These are phyloP conservation scores for Galeopsis tetrahit DNA, from an alignment of 257 asterid species.

Conservation along the genomic window DNA sequence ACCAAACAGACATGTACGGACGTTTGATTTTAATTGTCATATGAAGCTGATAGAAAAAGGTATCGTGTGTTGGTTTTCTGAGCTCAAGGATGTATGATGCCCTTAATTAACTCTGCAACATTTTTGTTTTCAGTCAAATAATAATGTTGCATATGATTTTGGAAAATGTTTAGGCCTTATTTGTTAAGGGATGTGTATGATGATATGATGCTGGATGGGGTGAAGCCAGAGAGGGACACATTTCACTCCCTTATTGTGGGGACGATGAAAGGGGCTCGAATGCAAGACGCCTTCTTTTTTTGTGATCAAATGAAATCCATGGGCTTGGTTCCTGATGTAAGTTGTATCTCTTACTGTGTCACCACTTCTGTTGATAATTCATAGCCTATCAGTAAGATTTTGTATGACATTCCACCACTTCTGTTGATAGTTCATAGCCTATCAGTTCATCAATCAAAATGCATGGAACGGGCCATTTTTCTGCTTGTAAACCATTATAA, in stretches of 20 bases:
- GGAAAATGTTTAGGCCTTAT: slow-evolving; percentile 50
- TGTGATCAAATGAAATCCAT: slow-evolving; percentile 83
- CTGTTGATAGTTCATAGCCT: slow-evolving; percentile 13
- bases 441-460: not conserved
- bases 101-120: not conserved
- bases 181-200: slow-evolving; percentile 94
- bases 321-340: slow-evolving; percentile 97
- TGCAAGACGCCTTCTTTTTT: slow-evolving; percentile 91
- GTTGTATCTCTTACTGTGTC: slow-evolving; percentile 33
- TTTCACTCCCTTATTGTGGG: slow-evolving; percentile 89
- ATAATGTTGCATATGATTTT: slow-evolving; percentile 28
- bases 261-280: slow-evolving; percentile 87
- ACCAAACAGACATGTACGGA: not conserved
- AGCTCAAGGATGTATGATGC: not conserved
- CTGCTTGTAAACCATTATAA: not conserved
- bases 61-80: not conserved
- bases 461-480: not conserved
- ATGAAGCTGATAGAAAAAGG: not conserved
- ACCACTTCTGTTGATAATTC: slow-evolving; percentile 14
- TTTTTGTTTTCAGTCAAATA: slow-evolving; percentile 5
- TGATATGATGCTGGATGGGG: slow-evolving; percentile 98
- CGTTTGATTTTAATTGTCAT: not conserved
- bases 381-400: not conserved
- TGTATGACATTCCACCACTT: slow-evolving; percentile 1
- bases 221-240: slow-evolving; percentile 96